Conservation (phyloP, 1,139 yeast genomes). For the Hyphopichia buzzinii region DNA sequence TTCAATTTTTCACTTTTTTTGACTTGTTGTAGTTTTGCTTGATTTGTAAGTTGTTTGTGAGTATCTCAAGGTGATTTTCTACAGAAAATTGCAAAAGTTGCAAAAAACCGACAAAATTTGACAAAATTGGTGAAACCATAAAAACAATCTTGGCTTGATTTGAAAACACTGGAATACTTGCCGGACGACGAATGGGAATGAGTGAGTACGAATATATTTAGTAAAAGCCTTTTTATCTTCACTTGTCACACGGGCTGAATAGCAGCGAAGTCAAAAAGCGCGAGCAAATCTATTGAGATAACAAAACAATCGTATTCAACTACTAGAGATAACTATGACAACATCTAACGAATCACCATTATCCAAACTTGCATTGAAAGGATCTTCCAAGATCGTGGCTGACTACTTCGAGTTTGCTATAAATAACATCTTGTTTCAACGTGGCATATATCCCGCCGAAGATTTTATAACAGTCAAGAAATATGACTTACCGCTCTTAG, state of each 20-base stretch:
- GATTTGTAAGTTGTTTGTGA: not conserved
- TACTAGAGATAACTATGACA: not conserved
- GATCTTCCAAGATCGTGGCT: conserved; percentile 74
- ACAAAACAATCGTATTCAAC: not conserved
- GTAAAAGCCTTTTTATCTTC: too few species aligned
- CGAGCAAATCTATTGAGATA: not conserved
- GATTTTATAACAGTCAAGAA: conserved; percentile 79
- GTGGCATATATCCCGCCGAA: conserved; percentile 89
- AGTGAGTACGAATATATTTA: too few species aligned
- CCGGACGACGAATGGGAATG: too few species aligned
- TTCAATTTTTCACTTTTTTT: not conserved
- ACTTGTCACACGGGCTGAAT: too few species aligned
- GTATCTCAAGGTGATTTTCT: not conserved
- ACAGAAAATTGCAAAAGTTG: not conserved
- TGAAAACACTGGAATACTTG: too few species aligned
- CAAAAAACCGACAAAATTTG: not conserved
- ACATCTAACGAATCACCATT: conserved; percentile 12
- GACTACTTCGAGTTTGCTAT: conserved; percentile 85
- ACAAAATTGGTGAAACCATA: too few species aligned
- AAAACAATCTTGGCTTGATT: too few species aligned
- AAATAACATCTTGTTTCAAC: conserved; percentile 77
- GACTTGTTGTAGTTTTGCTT: not conserved
- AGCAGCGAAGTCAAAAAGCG: too few species aligned
- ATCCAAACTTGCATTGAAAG: conserved; percentile 64
- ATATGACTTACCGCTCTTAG: conserved; percentile 75